These are phyloP conservation scores for Tulasnella sp. DNA, from an alignment of 768 basidiomycete species.

Conservation along the genomic window DNA sequence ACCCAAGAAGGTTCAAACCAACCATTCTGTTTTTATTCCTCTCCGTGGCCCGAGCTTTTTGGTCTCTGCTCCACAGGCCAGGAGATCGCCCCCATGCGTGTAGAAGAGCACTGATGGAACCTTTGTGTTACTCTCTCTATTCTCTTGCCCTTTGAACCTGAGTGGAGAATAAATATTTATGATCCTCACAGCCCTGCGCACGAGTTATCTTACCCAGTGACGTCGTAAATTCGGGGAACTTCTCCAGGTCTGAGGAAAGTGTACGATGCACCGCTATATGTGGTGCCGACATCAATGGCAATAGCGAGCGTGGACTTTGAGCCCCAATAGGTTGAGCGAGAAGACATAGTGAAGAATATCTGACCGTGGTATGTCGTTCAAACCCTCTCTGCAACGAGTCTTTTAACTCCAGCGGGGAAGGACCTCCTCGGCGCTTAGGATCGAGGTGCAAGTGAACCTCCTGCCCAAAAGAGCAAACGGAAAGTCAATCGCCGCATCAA, in stretches of 20 bases:
- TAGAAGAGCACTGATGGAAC: constrained; percentile 6
- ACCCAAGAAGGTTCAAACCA: neutral
- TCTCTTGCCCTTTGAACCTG: constrained; percentile 12
- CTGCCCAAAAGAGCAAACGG: neutral
- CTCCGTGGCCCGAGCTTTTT: neutral
- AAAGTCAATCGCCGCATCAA: neutral
- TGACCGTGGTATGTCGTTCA: neutral
- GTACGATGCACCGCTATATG: neutral
- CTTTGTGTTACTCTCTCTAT: neutral
- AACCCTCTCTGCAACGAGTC: too few relatives aligned
- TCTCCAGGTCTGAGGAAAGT: neutral
- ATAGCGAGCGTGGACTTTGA: neutral
- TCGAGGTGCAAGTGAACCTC: neutral
- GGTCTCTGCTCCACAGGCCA: neutral
- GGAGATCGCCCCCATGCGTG: neutral
- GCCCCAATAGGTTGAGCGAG: neutral
- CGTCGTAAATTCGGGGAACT: neutral
- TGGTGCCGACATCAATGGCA: neutral
- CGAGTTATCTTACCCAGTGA: neutral
- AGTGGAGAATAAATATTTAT: too few relatives aligned
- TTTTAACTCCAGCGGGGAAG: neutral
- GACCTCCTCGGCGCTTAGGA: neutral
- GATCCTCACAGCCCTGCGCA: too few relatives aligned
- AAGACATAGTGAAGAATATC: neutral
- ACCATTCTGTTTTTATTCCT: neutral